Percentiles rank a stretch among this genome's conserved stretches.
These are phyloP conservation scores for Cystobasidium ongulense DNA, from an alignment of 768 basidiomycete genomes.

Conservation along the genomic window DNA sequence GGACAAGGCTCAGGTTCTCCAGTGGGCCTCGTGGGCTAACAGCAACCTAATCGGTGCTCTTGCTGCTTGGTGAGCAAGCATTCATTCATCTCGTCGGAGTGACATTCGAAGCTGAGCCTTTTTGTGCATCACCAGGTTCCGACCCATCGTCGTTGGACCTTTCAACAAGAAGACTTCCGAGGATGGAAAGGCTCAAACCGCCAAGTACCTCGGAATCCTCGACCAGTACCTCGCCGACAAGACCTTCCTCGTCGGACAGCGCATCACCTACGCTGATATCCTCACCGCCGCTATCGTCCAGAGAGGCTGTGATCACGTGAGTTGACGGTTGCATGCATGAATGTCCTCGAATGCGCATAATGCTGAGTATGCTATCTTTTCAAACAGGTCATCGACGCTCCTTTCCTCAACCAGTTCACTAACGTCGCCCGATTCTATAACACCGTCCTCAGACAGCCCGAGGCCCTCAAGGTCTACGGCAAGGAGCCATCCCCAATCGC, in stretches of 20 bases:
- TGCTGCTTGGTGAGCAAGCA: constrained; percentile 22
- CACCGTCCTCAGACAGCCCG: constrained; percentile 77
- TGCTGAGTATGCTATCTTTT: not conserved
- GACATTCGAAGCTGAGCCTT: constrained; percentile 27
- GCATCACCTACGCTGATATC: constrained; percentile 89
- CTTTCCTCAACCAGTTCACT: constrained; percentile 59
- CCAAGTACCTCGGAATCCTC: constrained; percentile 55
- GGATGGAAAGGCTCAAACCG: constrained; percentile 41
- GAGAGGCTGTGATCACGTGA: constrained; percentile 49
- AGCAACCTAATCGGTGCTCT: constrained; percentile 53
- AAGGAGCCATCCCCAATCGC: constrained; percentile 48
- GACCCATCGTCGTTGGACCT: constrained; percentile 48
- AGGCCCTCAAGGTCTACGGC: constrained; percentile 60
- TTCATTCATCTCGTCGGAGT: not conserved
- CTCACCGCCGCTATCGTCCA: constrained; percentile 57
- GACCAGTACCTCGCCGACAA: constrained; percentile 64
- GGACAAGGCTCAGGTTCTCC: constrained; percentile 68
- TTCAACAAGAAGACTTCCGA: constrained; percentile 65
- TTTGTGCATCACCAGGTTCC: constrained; percentile 40
- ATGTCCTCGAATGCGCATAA: not conserved
- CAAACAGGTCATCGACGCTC: constrained; percentile 54
- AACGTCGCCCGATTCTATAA: constrained; percentile 76
- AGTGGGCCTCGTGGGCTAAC: constrained; percentile 74
- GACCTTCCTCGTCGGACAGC: constrained; percentile 88
- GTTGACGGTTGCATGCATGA: not conserved